phyloP scores from a whole-genome alignment of 2,329 filamentous ascomycete species.

The Colletotrichum sp. region DNA sequence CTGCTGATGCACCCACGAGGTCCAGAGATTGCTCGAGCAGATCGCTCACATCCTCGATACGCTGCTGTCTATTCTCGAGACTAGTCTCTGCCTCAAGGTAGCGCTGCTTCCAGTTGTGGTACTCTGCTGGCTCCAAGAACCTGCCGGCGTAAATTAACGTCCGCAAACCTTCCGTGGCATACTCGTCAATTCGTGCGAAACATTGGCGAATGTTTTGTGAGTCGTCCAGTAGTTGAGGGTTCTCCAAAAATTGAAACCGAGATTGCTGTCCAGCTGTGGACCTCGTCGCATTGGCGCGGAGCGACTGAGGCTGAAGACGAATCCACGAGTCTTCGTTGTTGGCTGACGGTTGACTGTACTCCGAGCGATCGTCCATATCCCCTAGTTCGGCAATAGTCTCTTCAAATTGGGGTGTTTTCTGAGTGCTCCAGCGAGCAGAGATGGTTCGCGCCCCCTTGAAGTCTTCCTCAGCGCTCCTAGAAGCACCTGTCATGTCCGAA shows the following conservation, averaged over 20 bases:
- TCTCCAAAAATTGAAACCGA: conserved; percentile 56
- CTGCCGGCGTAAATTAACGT: conserved; percentile 82
- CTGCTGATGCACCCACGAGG: conserved; percentile 82
- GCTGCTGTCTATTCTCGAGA: conserved; percentile 73
- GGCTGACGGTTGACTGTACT: conserved; percentile 34
- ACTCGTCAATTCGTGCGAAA: conserved; percentile 87
- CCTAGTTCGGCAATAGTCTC: conserved; percentile 56
- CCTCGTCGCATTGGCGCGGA: conserved; percentile 32
- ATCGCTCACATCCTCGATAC: conserved; percentile 80
- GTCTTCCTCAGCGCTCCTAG: conserved; percentile 62
- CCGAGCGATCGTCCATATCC: conserved; percentile 48
- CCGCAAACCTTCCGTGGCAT: conserved; percentile 82
- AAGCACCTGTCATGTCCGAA: conserved; percentile 77
- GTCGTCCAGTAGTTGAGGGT: conserved; percentile 51
- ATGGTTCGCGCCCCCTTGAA: conserved; percentile 61
- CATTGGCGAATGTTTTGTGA: conserved; percentile 76
- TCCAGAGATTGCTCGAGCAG: conserved; percentile 79
- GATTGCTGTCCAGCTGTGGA: conserved; percentile 53
- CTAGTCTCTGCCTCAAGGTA: conserved; percentile 82
- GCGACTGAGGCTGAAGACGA: conserved; percentile 30
- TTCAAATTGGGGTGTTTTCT: conserved; percentile 55
- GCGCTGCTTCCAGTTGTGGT: conserved; percentile 74
- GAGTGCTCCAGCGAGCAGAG: conserved; percentile 59
- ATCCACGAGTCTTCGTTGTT: conserved; percentile 52
- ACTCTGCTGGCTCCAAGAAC: conserved; percentile 75